Conservation (phyloP, 2,329 filamentous ascomycete species). For the Phialemoniopsis sp. region DNA sequence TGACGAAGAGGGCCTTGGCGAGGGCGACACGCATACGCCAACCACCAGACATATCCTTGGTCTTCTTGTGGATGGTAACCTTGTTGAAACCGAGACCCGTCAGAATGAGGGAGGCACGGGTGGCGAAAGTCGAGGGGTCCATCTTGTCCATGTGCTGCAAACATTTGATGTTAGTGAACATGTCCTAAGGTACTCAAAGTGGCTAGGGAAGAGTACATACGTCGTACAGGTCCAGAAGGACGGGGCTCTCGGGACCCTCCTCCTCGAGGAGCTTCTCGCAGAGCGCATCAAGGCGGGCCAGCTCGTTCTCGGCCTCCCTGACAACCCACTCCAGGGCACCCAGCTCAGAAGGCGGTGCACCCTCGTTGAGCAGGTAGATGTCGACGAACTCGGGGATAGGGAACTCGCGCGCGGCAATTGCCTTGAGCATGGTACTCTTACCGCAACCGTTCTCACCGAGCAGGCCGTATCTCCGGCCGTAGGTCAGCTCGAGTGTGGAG, state of each 20-base stretch:
- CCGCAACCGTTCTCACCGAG: conserved; percentile 98
- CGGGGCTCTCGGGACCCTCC: conserved; percentile 84
- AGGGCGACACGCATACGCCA: conserved; percentile 99
- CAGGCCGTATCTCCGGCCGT: conserved; percentile 88
- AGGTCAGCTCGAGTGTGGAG: conserved; percentile 87
- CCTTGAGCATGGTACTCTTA: conserved; percentile 96
- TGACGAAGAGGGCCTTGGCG: conserved; percentile 96
- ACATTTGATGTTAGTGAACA: conserved; percentile 14
- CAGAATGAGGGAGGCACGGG: conserved; percentile 90
- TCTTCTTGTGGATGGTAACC: conserved; percentile 96
- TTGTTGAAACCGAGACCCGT: conserved; percentile 99
- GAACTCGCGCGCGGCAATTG: conserved; percentile 89
- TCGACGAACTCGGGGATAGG: conserved; percentile 95
- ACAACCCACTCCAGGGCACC: conserved; percentile 98
- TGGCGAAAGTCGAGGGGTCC: conserved; percentile 96
- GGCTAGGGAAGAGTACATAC: conserved; percentile 45
- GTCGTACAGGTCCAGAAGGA: conserved; percentile 93
- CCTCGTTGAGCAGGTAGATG: conserved; percentile 97
- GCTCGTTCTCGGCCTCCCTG: conserved; percentile 85
- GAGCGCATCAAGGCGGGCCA: conserved; percentile 82
- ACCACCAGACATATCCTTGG: conserved; percentile 99
- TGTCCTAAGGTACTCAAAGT: background rate
- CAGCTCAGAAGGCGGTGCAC: conserved; percentile 81
- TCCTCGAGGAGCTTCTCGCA: conserved; percentile 90
- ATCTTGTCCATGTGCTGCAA: conserved; percentile 91